Conservation (phyloP, 768 basidiomycete species). For the Tricholoma saponaceum region DNA sequence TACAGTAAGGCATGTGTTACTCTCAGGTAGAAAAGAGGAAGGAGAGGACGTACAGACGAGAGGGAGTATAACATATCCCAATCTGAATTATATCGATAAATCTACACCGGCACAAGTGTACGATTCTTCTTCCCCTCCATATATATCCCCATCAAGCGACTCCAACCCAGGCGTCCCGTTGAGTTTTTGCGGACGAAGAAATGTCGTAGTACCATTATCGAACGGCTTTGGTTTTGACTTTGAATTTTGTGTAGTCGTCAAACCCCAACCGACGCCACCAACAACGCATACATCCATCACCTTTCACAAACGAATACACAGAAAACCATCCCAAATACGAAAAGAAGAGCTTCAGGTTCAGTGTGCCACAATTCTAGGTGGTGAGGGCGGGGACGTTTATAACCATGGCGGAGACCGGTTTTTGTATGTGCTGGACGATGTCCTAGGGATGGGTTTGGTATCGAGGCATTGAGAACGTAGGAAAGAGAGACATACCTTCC, state of each 20-base stretch:
- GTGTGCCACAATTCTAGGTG: slow-evolving; percentile 43
- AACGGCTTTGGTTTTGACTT: not conserved
- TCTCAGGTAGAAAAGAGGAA: not conserved
- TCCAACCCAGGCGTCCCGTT: slow-evolving; percentile 75
- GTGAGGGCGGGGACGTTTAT: slow-evolving; percentile 83
- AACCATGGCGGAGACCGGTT: slow-evolving; percentile 73
- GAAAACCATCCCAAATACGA: slow-evolving; percentile 64
- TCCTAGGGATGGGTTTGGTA: slow-evolving; percentile 41
- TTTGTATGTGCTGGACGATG: slow-evolving; percentile 76
- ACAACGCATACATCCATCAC: slow-evolving; percentile 52
- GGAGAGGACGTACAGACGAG: slow-evolving; percentile 49
- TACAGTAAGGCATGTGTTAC: slow-evolving; percentile 23
- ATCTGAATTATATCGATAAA: slow-evolving; percentile 78
- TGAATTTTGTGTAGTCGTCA: not conserved
- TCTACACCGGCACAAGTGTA: slow-evolving; percentile 42
- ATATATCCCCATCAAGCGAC: slow-evolving; percentile 54
- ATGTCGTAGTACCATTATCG: not conserved
- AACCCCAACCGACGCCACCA: slow-evolving; percentile 53
- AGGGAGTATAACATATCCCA: slow-evolving; percentile 89
- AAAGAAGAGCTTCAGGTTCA: slow-evolving; percentile 73
- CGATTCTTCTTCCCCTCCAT: slow-evolving; percentile 27
- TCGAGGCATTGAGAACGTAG: not conserved
- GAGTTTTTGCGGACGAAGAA: not conserved
- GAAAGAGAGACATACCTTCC: slow-evolving; percentile 51
- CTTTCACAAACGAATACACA: slow-evolving; percentile 71